Conservation (phyloP, 108 stramenopile species). For the Conticribra weissflogii region DNA sequence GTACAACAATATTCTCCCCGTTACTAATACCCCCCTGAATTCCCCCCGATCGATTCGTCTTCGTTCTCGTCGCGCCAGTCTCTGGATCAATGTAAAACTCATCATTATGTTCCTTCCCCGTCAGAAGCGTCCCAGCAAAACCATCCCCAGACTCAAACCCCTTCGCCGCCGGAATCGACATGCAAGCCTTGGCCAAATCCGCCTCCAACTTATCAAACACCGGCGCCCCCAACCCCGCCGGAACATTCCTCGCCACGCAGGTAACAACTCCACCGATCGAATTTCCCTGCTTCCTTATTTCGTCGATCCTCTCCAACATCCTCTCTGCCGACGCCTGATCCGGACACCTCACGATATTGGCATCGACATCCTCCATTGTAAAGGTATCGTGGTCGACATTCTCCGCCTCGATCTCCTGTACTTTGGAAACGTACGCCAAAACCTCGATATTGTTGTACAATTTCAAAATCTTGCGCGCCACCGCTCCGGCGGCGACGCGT, state of each 20-base stretch:
- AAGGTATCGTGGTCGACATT: conserved; percentile 89
- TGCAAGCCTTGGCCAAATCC: conserved; percentile 98
- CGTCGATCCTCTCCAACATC: conserved; percentile 95
- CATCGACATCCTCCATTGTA: conserved; percentile 93
- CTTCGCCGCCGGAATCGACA: conserved; percentile 99
- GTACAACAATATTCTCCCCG: conserved; percentile 94
- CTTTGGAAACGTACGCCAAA: conserved; percentile 91
- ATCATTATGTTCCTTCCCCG: conserved; percentile 98
- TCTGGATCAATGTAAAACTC: conserved; percentile 96
- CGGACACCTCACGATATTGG: conserved; percentile 97
- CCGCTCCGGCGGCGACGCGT: conserved; percentile 97
- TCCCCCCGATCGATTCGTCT: conserved; percentile 96
- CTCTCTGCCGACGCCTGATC: conserved; percentile 81
- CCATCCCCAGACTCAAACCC: conserved; percentile 99
- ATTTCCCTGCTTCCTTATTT: conserved; percentile 92
- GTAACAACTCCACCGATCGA: conserved; percentile 98
- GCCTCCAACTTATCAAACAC: conserved; percentile 99
- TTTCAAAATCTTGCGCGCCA: conserved; percentile 93
- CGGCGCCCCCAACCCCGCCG: conserved; percentile 94
- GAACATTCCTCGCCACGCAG: conserved; percentile 93
- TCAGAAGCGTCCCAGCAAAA: conserved; percentile 93
- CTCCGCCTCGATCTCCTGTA: conserved; percentile 83
- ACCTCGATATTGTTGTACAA: conserved; percentile 91
- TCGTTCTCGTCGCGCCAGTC: conserved; percentile 90
- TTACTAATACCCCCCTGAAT: conserved; percentile 99